Evolutionary conservation across 1,284 basidiomycete species (phyloP), one percentile per base, ranked within the genome.

Genomic region (Ceratobasidium sp.): DNA sequence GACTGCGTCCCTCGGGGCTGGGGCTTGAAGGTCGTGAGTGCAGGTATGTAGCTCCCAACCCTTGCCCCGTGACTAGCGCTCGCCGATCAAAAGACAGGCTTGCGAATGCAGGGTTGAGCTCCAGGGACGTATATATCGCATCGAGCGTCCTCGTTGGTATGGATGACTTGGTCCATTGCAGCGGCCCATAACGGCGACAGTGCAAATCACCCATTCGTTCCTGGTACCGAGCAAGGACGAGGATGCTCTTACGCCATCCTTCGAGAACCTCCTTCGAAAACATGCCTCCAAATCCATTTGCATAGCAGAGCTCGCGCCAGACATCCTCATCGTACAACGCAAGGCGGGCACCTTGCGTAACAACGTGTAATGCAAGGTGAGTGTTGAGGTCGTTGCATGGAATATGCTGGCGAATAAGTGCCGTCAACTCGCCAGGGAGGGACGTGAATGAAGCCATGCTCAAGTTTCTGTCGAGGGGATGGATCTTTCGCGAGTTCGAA

Each of bases 71-170:
- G 29, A 49, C n/a, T 8, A 72, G 24, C 13, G 68, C 68, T 37
- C 68, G 68, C 37, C 68, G 54, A 31, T 72, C 68, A 37, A 72
- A 72, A 27, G 68, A 72, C 16, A 72, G 68, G n/a, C 68, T 72
- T 19, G 68, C 29, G 43, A 72, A 72, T 31, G 68, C 68, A n/a
- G 68, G 68, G 56, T 72, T 53, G 27, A 72, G 43, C 19, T 72
- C 68, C 54, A 72, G 54, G 39, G 46, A 72, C n/a, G 68, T 43
- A 27, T 16, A 68, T 51, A 29, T 16, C 29, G 11, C 27, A 27
- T 29, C 46, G 14, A 43, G 68, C 34, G 41, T 48, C 27, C 43
- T n/a, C 27, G 54, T 34, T 46, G 43, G 43, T 24, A 11, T 31
- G 39, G 43, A 22, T 49, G 68, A 22, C 46, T 24, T 61, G 9